Base-by-base conservation (phyloP, 2,329 filamentous ascomycete species). In the Ilyonectria robusta region DNA sequence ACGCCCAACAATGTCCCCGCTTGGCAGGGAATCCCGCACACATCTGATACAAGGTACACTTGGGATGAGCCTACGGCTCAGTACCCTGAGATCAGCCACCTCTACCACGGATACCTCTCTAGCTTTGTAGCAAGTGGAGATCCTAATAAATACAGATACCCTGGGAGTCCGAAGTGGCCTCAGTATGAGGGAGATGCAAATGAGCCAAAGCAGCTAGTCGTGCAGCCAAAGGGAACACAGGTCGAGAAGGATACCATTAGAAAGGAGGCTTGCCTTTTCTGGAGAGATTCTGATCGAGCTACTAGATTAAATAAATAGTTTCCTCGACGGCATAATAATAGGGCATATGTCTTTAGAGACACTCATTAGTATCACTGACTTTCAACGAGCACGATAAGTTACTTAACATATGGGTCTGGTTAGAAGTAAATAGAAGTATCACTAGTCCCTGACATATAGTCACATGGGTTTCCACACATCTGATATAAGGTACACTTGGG, bases 1-100 rank as follows among this genome's bases (percentile, higher is more conserved):
- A 81, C 81, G 1, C 80, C 79, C 40, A 76, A 80, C 46, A 74
- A 66, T 26, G 76, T 70, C 19, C 77, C 80, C 0, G 70, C 72
- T 0, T 82, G 81, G 78, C 71, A 76, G 8, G 81, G 81, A 0
- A 80, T 83, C 48, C 81, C 81, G 0, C 81, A 83, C 42, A 78
- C 78, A 0, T 76, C 81, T 1, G 81, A 83, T 59, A 75, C 74
- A 0, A 72, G 62, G 6, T 82, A 81, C 59, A 78, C 80, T 0
- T 83, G 81, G 81, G 69, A 80, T 42, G 81, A 81, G 29, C 74
- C 78, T 0, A 69, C 66, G 2, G 72, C 77, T 0, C 80, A 81
- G 65, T 76, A 80, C 19, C 81, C 80, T 0, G 79, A 81, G 19
- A 72, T 81, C n/a, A 75, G 80, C 8, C 77, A 77, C 21, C 23